Conservation (phyloP, 305 asterid species). For the Withania somnifera region DNA sequence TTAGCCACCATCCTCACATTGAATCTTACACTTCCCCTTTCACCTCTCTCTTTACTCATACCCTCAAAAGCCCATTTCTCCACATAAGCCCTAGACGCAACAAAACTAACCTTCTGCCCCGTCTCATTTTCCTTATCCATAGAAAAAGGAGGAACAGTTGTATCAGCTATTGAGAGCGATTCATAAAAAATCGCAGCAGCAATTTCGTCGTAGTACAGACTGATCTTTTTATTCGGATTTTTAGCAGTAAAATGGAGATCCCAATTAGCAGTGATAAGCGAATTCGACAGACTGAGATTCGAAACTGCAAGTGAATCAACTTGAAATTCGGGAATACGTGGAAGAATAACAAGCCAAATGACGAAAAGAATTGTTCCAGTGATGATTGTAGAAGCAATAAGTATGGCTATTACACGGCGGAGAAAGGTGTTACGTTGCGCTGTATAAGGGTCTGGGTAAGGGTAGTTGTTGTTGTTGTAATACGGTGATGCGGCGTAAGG, state of each 20-base stretch:
- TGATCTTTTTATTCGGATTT: slow-evolving; percentile 73
- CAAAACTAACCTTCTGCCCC: slow-evolving; percentile 36
- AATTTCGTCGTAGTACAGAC: slow-evolving; percentile 35
- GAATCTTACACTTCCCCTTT: slow-evolving; percentile 32
- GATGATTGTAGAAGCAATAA: slow-evolving; percentile 43
- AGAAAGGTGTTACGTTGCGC: slow-evolving; percentile 49
- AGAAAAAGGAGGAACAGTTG: slow-evolving; percentile 49
- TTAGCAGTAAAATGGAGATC: slow-evolving; percentile 40
- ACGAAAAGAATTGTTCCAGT: slow-evolving; percentile 49
- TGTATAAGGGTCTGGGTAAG: slow-evolving; percentile 27
- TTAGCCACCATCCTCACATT: slow-evolving; percentile 46
- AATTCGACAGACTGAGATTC: slow-evolving; percentile 32
- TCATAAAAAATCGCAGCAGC: slow-evolving; percentile 30
- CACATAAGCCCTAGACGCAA: slow-evolving; percentile 45
- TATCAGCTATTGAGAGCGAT: slow-evolving; percentile 26
- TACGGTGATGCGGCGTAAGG: slow-evolving; percentile 41
- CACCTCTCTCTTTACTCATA: slow-evolving; percentile 33
- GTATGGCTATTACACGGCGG: slow-evolving; percentile 50
- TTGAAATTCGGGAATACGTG: slow-evolving; percentile 62
- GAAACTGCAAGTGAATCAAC: slow-evolving; percentile 50
- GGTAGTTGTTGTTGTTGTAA: slow-evolving; percentile 23
- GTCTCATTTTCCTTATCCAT: slow-evolving; percentile 48
- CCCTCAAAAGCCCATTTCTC: slow-evolving; percentile 30
- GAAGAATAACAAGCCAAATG: slow-evolving; percentile 73
- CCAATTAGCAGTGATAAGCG: slow-evolving; percentile 40